Conservation (phyloP, 805 yeast species). For the Debaryomyces tyrocola region DNA sequence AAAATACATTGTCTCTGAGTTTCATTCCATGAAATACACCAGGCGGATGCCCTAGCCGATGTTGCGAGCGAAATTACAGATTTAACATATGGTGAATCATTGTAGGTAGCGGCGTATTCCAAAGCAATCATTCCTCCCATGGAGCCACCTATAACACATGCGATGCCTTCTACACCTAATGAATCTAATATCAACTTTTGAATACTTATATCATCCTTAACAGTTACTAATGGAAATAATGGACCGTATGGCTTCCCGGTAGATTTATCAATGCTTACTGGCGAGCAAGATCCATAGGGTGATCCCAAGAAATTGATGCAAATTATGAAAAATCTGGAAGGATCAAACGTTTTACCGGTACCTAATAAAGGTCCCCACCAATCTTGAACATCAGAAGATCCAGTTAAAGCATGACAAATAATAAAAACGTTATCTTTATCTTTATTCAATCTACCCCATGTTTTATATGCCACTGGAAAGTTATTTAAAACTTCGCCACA, state of each 20-base stretch:
- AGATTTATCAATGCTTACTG: slow-evolving; percentile 75
- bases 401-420: slow-evolving; percentile 95
- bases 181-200: slow-evolving; percentile 78
- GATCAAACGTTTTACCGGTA: slow-evolving; percentile 84
- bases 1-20: slow-evolving; percentile 96
- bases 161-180: slow-evolving; percentile 74
- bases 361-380: slow-evolving; percentile 99
- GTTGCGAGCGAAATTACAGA: slow-evolving; percentile 85
- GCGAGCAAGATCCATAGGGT: slow-evolving; percentile 95
- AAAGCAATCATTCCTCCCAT: slow-evolving; percentile 98
- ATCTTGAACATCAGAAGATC: slow-evolving; percentile 91
- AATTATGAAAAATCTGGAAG: slow-evolving; percentile 78
- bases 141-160: slow-evolving; percentile 92
- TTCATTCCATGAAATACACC: slow-evolving; percentile 99
- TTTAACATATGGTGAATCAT: slow-evolving; percentile 65
- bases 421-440: slow-evolving; percentile 74
- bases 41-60: slow-evolving; percentile 91
- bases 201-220: slow-evolving; percentile 86
- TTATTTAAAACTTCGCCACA: slow-evolving; percentile 71
- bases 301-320: slow-evolving; percentile 94
- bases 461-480: slow-evolving; percentile 92
- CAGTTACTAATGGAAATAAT: slow-evolving; percentile 88
- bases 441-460: slow-evolving; percentile 87
- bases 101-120: slow-evolving; percentile 72
- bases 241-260: slow-evolving; percentile 86